Percentiles rank a stretch among this genome's conserved stretches.
Evolutionary conservation across 352 stramenopile genomes (phyloP).

Genomic region (Thalassiosira exigua): DNA sequence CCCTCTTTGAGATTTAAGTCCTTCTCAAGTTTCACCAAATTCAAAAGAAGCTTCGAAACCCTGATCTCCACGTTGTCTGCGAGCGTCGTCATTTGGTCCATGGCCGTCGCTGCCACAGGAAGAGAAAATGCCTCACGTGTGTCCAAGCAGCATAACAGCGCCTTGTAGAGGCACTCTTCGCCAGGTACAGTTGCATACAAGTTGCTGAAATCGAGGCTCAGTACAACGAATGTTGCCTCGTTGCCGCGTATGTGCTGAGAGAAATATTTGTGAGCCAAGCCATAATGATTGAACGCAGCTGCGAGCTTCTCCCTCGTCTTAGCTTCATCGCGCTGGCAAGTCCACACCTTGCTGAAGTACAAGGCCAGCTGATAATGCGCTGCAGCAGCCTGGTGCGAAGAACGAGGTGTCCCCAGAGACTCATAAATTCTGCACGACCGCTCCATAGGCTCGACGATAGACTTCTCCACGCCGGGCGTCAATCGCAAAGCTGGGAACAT

Average conservation of each 20-base stretch:
- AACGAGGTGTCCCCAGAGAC: slow-evolving; percentile 60
- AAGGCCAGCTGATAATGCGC: slow-evolving; percentile 82
- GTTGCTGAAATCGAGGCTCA: slow-evolving; percentile 79
- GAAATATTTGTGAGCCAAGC: slow-evolving; percentile 73
- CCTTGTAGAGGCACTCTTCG: slow-evolving; percentile 74
- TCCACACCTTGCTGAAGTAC: slow-evolving; percentile 81
- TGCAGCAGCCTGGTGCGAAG: slow-evolving; percentile 72
- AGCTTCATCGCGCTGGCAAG: slow-evolving; percentile 75
- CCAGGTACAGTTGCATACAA: slow-evolving; percentile 75
- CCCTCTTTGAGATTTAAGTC: slow-evolving; percentile 22
- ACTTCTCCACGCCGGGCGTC: slow-evolving; percentile 69
- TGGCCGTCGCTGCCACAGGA: slow-evolving; percentile 30
- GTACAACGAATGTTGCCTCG: slow-evolving; percentile 76
- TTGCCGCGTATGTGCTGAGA: slow-evolving; percentile 61
- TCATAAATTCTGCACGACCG: slow-evolving; percentile 77
- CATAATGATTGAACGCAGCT: slow-evolving; percentile 75
- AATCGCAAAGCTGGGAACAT: slow-evolving; percentile 62
- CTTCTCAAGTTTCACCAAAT: slow-evolving; percentile 75
- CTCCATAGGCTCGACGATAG: slow-evolving; percentile 80
- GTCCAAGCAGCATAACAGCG: slow-evolving; percentile 75
- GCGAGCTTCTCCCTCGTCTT: slow-evolving; percentile 81
- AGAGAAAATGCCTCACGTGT: slow-evolving; percentile 66
- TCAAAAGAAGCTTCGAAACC: slow-evolving; percentile 72
- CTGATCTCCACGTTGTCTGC: slow-evolving; percentile 67
- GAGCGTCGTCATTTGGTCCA: slow-evolving; percentile 72